These are phyloP conservation scores for Cornus kousa DNA, from an alignment of 148 eudicot genomes.

Conservation along the genomic window DNA sequence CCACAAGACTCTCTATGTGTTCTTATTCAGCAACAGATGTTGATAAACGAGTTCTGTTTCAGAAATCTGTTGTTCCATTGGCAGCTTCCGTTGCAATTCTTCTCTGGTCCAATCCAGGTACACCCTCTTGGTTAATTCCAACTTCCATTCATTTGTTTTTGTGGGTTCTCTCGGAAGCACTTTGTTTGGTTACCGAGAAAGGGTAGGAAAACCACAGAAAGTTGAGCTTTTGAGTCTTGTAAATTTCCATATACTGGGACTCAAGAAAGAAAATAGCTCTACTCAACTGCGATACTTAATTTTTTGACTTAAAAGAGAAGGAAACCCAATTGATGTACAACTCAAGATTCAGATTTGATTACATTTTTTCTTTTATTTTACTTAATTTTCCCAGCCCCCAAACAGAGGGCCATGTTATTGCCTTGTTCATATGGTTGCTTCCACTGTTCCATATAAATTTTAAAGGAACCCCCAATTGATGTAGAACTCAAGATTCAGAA, in stretches of 20 bases:
- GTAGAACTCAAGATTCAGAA: too few relatives aligned
- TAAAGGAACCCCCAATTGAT: too few relatives aligned
- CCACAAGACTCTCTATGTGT: background rate
- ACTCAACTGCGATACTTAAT: background rate
- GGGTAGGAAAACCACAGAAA: background rate
- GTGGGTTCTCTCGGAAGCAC: background rate
- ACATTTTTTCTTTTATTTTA: too few relatives aligned
- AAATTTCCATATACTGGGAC: too few relatives aligned
- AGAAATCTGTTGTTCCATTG: constrained; percentile 43
- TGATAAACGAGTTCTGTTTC: constrained; percentile 19
- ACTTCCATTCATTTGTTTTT: background rate
- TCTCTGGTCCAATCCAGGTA: constrained; percentile 67
- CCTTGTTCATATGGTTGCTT: too few relatives aligned
- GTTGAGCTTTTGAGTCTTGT: background rate
- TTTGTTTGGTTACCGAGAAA: constrained; percentile 6
- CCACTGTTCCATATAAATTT: too few relatives aligned
- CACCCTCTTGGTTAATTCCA: background rate
- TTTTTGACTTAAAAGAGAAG: background rate
- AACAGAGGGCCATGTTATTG: too few relatives aligned
- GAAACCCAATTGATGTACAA: too few relatives aligned
- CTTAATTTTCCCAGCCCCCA: too few relatives aligned
- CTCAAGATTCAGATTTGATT: too few relatives aligned
- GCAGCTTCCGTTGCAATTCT: constrained; percentile 56
- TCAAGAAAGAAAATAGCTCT: too few relatives aligned
- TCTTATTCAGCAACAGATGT: background rate